These are phyloP conservation scores for Boletus subcaerulescens DNA, from an alignment of 768 basidiomycete genomes.

Conservation along the genomic window DNA sequence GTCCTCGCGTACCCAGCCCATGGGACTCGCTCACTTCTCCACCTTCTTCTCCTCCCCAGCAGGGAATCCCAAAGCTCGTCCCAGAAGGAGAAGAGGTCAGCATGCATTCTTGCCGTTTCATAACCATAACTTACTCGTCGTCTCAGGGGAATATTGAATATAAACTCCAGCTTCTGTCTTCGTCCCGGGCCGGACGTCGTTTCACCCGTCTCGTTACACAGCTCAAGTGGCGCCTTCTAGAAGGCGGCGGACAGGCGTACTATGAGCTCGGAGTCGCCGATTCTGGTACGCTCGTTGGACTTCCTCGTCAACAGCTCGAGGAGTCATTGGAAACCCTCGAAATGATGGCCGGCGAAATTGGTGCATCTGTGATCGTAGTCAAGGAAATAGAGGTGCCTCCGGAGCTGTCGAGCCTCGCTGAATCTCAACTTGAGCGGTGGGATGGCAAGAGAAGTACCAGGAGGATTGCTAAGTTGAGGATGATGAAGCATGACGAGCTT, in stretches of 20 bases:
- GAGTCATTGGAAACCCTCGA: slow-evolving; percentile 83
- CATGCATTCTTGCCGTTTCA: not conserved
- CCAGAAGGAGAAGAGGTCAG: slow-evolving; percentile 70
- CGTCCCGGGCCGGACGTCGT: slow-evolving; percentile 55
- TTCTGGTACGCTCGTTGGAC: slow-evolving; percentile 81
- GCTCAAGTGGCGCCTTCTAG: slow-evolving; percentile 90
- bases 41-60: slow-evolving; percentile 40
- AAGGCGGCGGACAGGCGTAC: slow-evolving; percentile 80
- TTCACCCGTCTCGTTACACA: slow-evolving; percentile 88
- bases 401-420: slow-evolving; percentile 38
- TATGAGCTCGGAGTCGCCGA: slow-evolving; percentile 86
- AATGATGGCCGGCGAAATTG: slow-evolving; percentile 93
- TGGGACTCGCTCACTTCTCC: slow-evolving; percentile 75
- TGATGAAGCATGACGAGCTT: slow-evolving; percentile 27
- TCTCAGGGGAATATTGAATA: slow-evolving; percentile 86
- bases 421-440: slow-evolving; percentile 33
- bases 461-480: slow-evolving; percentile 32
- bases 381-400: slow-evolving; percentile 82
- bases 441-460: slow-evolving; percentile 37
- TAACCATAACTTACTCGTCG: not conserved
- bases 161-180: slow-evolving; percentile 84
- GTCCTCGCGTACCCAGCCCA: slow-evolving; percentile 73
- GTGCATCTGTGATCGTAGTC: slow-evolving; percentile 86
- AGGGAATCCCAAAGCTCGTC: slow-evolving; percentile 58
- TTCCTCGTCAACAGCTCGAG: slow-evolving; percentile 70